Evolutionary conservation across 495 filamentous ascomycete genomes (phyloP).

Genomic region (Hyaloscypha bicolor): DNA sequence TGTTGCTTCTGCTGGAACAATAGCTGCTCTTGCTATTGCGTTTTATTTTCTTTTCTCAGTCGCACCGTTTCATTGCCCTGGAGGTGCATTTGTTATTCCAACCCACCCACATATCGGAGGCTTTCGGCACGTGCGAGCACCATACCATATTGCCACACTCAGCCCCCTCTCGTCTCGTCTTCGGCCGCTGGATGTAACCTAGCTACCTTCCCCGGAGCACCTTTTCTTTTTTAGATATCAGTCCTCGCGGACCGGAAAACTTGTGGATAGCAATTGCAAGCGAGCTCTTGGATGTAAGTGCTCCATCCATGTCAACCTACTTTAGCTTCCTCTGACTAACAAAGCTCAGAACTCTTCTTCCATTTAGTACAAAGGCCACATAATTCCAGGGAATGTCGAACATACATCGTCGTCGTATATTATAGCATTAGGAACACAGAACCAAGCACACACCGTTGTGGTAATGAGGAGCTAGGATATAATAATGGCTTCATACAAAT

Average conservation of each 20-base stretch:
- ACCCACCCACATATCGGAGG: slow-evolving; percentile 8
- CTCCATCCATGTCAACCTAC: not conserved
- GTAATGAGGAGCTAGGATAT: slow-evolving; percentile 22
- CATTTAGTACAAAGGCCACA: slow-evolving; percentile 14
- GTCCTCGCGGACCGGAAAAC: slow-evolving; percentile 30
- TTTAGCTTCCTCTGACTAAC: slow-evolving; percentile 10
- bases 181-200: slow-evolving; percentile 18
- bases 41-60: slow-evolving; percentile 21
- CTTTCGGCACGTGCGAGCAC: slow-evolving; percentile 20
- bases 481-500: slow-evolving; percentile 37
- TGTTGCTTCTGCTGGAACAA: slow-evolving; percentile 3
- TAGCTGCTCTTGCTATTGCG: slow-evolving; percentile 13
- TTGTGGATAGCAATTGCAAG: slow-evolving; percentile 9
- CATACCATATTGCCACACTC: slow-evolving; percentile 22
- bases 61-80: slow-evolving; percentile 29
- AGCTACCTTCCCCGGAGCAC: slow-evolving; percentile 15
- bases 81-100: slow-evolving; percentile 26
- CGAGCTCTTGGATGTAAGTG: slow-evolving; percentile 20
- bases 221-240: slow-evolving; percentile 23
- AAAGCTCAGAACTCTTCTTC: slow-evolving; percentile 10
- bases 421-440: slow-evolving; percentile 26
- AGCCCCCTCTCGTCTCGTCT: slow-evolving; percentile 12
- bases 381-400: slow-evolving; percentile 28
- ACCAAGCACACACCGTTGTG: slow-evolving; percentile 5
- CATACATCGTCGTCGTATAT: slow-evolving; percentile 11